Conservation (phyloP, 257 asterid species). For the Solanum ossicruentum region DNA sequence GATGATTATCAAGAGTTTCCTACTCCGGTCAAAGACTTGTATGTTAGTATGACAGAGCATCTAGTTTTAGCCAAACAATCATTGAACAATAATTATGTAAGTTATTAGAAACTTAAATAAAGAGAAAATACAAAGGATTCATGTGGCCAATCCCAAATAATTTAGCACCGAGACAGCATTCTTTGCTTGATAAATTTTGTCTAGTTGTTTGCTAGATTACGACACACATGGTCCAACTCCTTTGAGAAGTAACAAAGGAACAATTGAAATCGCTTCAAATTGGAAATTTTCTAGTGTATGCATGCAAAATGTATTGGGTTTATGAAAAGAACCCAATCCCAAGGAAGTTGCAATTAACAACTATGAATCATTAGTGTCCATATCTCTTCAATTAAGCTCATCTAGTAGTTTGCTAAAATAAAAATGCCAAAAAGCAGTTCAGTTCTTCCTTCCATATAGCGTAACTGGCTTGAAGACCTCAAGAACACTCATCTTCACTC, state of each 20-base stretch:
- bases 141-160: background rate
- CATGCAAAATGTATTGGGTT: background rate
- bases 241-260: background rate
- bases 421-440: background rate
- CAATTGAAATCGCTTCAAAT: background rate
- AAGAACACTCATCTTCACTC: background rate
- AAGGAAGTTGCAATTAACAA: background rate
- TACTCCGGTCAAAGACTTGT: background rate
- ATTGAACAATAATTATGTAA: background rate
- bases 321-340: background rate
- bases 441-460: background rate
- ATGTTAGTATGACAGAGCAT: background rate
- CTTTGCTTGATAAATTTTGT: background rate
- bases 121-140: background rate
- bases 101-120: background rate
- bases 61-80: background rate
- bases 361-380: background rate
- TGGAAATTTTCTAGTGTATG: background rate
- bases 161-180: background rate
- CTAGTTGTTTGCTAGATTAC: background rate
- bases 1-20: background rate
- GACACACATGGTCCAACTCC: background rate
- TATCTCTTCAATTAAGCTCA: background rate
- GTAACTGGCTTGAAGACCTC: background rate
- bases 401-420: background rate